These are phyloP conservation scores for Sporisorium reilianum DNA, from an alignment of 1,284 basidiomycete genomes.

Conservation along the genomic window DNA sequence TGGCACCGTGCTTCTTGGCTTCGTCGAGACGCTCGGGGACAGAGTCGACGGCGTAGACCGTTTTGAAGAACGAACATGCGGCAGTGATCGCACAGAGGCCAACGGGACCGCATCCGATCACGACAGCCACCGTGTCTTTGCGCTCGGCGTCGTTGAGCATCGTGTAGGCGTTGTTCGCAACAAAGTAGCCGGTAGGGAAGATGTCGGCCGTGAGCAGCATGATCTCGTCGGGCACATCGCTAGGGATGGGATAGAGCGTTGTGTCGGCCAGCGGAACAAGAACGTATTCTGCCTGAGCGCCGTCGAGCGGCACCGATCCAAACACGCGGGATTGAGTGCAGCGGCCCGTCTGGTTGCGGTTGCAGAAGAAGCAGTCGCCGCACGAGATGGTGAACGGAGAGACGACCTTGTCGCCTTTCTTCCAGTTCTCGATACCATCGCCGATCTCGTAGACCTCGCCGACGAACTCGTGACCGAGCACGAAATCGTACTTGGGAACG, in stretches of 20 bases:
- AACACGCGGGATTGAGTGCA: conserved; percentile 79
- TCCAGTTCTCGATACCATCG: conserved; percentile 76
- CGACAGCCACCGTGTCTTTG: conserved; percentile 60
- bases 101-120: conserved; percentile 71
- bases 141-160: conserved; percentile 58
- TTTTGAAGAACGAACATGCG: conserved; percentile 69
- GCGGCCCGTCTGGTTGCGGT: conserved; percentile 79
- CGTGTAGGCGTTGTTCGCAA: conserved; percentile 76
- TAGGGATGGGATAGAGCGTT: conserved; percentile 77
- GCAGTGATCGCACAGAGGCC: conserved; percentile 71
- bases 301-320: conserved; percentile 79
- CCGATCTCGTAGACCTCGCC: conserved; percentile 83
- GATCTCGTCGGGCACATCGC: conserved; percentile 71
- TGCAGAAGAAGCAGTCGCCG: conserved; percentile 74
- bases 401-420: conserved; percentile 71
- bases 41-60: conserved; percentile 68
- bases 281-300: conserved; percentile 88
- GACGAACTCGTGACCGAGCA: conserved; percentile 83
- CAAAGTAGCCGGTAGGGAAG: conserved; percentile 74
- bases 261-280: conserved; percentile 81
- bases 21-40: conserved; percentile 66
- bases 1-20: conserved; percentile 61
- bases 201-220: conserved; percentile 77
- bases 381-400: conserved; percentile 87
- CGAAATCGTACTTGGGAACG: conserved; percentile 56